These are phyloP conservation scores for Quercus tomentella DNA, from an alignment of 331 rosid genomes.

Conservation along the genomic window DNA sequence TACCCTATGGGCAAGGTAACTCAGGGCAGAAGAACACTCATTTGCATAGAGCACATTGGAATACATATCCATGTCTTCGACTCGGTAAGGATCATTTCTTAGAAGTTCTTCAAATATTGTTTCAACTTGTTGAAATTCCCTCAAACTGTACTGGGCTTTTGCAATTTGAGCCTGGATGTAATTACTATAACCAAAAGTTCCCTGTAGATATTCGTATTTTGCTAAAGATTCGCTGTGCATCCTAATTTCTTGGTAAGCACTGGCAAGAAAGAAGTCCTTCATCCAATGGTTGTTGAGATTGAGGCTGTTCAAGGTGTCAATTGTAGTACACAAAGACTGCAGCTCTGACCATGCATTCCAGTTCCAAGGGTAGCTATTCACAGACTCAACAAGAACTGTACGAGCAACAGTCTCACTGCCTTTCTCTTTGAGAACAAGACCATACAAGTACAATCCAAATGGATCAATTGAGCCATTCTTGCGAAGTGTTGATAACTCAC, in stretches of 20 bases:
- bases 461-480: constrained; percentile 73
- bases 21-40: constrained; percentile 74
- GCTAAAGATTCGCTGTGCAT: constrained; percentile 70
- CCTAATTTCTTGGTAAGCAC: constrained; percentile 74
- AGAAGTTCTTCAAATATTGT: constrained; percentile 85
- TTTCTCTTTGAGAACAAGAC: constrained; percentile 82
- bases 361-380: constrained; percentile 93
- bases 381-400: constrained; percentile 76
- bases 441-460: constrained; percentile 76
- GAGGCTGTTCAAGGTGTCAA: constrained; percentile 67
- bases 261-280: constrained; percentile 88
- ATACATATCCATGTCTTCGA: constrained; percentile 97
- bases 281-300: constrained; percentile 86
- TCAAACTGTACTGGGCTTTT: constrained; percentile 77
- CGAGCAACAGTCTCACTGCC: constrained; percentile 76
- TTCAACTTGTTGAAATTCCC: constrained; percentile 90
- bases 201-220: constrained; percentile 64
- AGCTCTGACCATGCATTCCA: constrained; percentile 95
- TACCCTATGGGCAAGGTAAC: constrained; percentile 91
- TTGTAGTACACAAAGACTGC: constrained; percentile 65
- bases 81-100: constrained; percentile 84
- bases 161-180: constrained; percentile 93
- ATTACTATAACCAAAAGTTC: constrained; percentile 67
- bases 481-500: constrained; percentile 74
- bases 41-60: constrained; percentile 89